phyloP scores from a whole-genome alignment of 345 rosid species.

The Adansonia digitata region DNA sequence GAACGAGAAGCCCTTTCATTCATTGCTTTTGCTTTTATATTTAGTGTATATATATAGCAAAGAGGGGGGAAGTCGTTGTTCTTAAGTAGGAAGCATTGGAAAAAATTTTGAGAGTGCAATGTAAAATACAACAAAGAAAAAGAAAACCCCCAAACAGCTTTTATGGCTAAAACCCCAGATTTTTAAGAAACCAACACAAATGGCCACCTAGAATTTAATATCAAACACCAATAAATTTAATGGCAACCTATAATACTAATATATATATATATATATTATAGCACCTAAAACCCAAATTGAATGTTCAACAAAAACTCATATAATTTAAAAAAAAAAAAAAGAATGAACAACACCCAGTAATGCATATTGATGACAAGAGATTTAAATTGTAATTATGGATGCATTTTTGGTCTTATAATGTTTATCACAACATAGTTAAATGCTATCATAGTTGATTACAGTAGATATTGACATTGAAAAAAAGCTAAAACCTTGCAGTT shows the following conservation, averaged over 20 bases:
- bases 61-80: constrained; percentile 14
- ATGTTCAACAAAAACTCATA: constrained; percentile 15
- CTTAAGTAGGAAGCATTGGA: not conserved
- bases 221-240: constrained; percentile 59
- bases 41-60: not conserved
- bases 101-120: constrained; percentile 1
- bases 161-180: constrained; percentile 42
- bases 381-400: not conserved
- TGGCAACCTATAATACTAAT: constrained; percentile 47
- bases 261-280: constrained; percentile 9
- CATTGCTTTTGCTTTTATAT: constrained; percentile 29
- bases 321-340: no score
- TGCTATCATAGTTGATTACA: no score
- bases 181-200: constrained; percentile 26
- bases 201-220: constrained; percentile 50
- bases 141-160: constrained; percentile 35
- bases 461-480: no score
- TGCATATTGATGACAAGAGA: constrained; percentile 28
- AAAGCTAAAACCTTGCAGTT: not conserved
- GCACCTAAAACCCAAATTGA: constrained; percentile 27
- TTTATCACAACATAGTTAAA: no score
- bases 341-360: constrained; percentile 24
- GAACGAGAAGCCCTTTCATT: constrained; percentile 25
- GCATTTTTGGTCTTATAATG: no score
- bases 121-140: not conserved